Base-by-base conservation (phyloP, 305 asterid species). In the Petunia hybrid region DNA sequence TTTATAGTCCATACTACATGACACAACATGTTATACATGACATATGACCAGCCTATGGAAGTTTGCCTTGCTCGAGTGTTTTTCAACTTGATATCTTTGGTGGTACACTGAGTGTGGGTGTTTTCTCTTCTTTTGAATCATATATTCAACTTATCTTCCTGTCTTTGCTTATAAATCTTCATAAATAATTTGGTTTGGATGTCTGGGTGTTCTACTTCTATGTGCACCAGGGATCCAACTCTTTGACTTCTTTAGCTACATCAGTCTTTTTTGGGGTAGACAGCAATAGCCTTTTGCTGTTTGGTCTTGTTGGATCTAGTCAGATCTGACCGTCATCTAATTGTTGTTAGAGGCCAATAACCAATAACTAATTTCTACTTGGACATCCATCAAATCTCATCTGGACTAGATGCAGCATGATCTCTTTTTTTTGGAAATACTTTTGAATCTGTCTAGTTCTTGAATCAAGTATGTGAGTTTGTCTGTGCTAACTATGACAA, bases 391-490 rank as follows among this genome's bases (percentile, higher is more conserved):
- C 57, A 53, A 53, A 53, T 53, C 1, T 53, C n/a, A 53, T 73
- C 1, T 73, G 64, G 35, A 14, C 14, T 36, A 63, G 45, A 35
- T 31, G 61, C 55, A 10, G 6, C 7, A 40, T 71, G 79, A 16
- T 41, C 56, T 9, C 22, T 66, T 41, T 59, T 8, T 22, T 22
- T 8, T 4, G 4, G 45, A 8, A 13, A 9, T 69, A 67, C 10
- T 7, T 71, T 66, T 78, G 62, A 45, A 14, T 10, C 14, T 80
- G 70, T 61, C 46, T 8, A 62, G 56, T 36, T 61, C 46, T 74
- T 74, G 79, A 74, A 74, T 74, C 38, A 74, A 74, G 64, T 74
- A 74, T 74, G 79, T 53, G 79, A 7, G 57, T n/a, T 74, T 22
- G 8, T 38, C n/a, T 59, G 51, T 78, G 70, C 76, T 85, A 38